Conservation (phyloP, 75 land plant genomes). For the Sequoia sempervirens region DNA sequence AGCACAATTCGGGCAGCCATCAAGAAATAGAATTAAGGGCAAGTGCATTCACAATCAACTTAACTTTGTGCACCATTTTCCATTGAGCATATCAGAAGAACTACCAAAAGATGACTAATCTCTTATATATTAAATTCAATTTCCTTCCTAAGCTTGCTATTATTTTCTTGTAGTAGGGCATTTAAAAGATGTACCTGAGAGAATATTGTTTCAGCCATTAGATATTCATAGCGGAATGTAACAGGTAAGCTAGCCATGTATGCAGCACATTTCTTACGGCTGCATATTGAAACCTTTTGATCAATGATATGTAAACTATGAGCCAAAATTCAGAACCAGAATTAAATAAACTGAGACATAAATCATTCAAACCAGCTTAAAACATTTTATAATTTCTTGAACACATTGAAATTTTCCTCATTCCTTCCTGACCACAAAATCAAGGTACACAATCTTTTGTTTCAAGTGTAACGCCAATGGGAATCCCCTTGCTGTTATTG, state of each 20-base stretch:
- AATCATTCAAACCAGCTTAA: background rate
- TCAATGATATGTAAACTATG: background rate
- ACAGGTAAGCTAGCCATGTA: conserved; percentile 93
- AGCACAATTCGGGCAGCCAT: background rate
- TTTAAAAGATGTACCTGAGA: conserved; percentile 58
- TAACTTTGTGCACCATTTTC: background rate
- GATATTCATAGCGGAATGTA: conserved; percentile 92
- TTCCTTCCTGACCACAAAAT: background rate
- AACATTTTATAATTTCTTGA: background rate
- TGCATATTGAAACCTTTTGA: conserved; percentile 31
- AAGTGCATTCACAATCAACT: background rate
- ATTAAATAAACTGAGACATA: background rate
- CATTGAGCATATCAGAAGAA: background rate
- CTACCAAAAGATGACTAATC: background rate
- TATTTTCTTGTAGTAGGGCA: background rate
- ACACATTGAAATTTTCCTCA: background rate
- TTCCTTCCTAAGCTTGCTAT: background rate
- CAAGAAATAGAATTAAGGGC: background rate
- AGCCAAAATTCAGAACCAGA: background rate
- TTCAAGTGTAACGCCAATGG: background rate
- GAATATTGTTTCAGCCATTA: conserved; percentile 97
- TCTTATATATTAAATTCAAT: background rate
- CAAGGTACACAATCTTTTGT: background rate
- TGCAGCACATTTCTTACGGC: conserved; percentile 96
- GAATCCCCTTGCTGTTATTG: background rate